Base-by-base conservation (phyloP, 2,329 filamentous ascomycete genomes). In the Podosphaera fusca region DNA sequence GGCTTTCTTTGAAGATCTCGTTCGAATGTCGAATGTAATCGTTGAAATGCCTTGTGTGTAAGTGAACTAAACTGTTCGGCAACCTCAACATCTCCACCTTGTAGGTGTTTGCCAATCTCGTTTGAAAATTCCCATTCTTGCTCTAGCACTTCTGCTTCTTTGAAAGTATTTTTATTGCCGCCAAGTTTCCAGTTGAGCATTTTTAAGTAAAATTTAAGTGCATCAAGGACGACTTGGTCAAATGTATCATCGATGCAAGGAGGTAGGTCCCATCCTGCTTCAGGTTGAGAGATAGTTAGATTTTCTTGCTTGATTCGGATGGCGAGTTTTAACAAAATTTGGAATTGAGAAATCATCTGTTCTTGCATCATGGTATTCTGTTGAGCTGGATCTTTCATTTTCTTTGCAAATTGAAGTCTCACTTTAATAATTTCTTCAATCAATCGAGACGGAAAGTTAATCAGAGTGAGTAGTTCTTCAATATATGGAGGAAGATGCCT, bases 101-200 rank as follows among this genome's bases (percentile, higher is more conserved):
- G 83, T n/a, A 98, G 77, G 67, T 92, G 85, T 54, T 86, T 80
- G 33, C 90, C 92, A 58, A 98, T 87, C 64, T 89, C 82, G 65
- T 96, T 96, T 56, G 86, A 94, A 66, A 96, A 96, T 58, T 88
- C 87, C 92, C 92, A 98, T 70, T 98, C 92, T 65, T 95, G 88
- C 67, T 95, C 94, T 53, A 98, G 73, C 61, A 98, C 84, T 73
- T 98, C 92, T 5, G 92, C 92, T 69, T 98, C 92, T 67, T 96
- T 96, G 77, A 98, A 98, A 0, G 89, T 95, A 71, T 96, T 98
- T 69, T 95, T 96, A 73, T 96, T 96, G 57, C 88, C 87, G 64
- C 85, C 89, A 56, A 98, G 74, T 69, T 96, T 96, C 87, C 89
- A 96, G 67, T 96, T 95, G 50, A 98, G 75, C 78, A 98, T 89